These are phyloP conservation scores for barley (Hordeum vulgare) DNA, from an alignment of 176 grass and related monocot species.

Conservation along the genomic window MorexV3_pseudomolecules_assembly NC_058519.1:558748625-558749124, in stretches of 20 bases:
- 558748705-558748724: not conserved
- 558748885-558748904: not conserved
- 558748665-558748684: not conserved
- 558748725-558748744: not conserved
- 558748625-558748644: no score
- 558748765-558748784: not conserved
- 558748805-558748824: not conserved
- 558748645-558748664: not conserved
- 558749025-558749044: not conserved
- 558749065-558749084: not conserved
- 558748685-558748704: not conserved
- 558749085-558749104: not conserved
- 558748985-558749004: not conserved
- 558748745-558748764: not conserved
- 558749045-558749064: not conserved
- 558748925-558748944: not conserved
- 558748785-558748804: not conserved
- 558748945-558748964: not conserved
- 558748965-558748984: not conserved
- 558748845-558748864: not conserved
- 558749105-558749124: not conserved
- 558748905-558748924: conserved; percentile 9
- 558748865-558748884: not conserved
- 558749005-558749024: not conserved
- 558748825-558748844: not conserved